A percentile compares a stretch with the other conserved stretches of the same genome.
phyloP scores from a whole-genome alignment of 2,329 filamentous ascomycete species.

The Claviceps fusiformis region DNA sequence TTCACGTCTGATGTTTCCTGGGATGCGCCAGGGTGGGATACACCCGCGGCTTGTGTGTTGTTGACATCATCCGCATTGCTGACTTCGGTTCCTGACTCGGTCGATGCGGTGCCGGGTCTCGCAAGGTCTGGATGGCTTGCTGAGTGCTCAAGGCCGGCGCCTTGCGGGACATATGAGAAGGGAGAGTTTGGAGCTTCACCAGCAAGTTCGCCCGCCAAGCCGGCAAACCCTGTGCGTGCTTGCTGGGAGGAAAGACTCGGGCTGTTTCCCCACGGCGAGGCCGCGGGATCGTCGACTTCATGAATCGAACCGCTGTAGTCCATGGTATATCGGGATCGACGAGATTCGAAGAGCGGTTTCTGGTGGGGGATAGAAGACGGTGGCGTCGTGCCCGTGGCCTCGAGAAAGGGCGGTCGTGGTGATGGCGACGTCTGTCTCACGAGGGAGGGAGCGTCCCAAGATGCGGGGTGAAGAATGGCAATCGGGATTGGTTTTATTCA shows the following conservation, averaged over 20 bases:
- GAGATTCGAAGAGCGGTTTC: not conserved
- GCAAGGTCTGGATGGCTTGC: conserved; percentile 26
- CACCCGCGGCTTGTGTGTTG: conserved; percentile 9
- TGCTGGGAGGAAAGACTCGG: conserved; percentile 36
- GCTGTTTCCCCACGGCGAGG: conserved; percentile 43
- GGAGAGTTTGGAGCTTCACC: conserved; percentile 20
- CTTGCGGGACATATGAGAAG: conserved; percentile 29
- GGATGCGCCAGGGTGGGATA: conserved; percentile 7
- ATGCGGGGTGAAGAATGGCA: not conserved
- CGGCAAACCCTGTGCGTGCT: conserved; percentile 29
- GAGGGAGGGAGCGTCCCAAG: not conserved
- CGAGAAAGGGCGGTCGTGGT: not conserved
- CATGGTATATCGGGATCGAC: conserved; percentile 24
- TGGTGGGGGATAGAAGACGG: too few species aligned
- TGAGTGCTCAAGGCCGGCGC: conserved; percentile 27
- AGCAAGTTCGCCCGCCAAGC: conserved; percentile 22
- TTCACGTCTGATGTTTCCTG: conserved; percentile 6
- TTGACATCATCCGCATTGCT: conserved; percentile 21
- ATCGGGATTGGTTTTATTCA: not conserved
- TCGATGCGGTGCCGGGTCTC: conserved; percentile 33
- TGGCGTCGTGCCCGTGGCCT: not conserved
- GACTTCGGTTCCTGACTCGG: conserved; percentile 29
- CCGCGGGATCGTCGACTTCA: conserved; percentile 38
- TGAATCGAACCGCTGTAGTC: conserved; percentile 44
- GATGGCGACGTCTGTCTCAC: not conserved